A percentile compares a stretch with the other conserved stretches of the same genome.
Evolutionary conservation across 2,329 filamentous ascomycete genomes (phyloP).

Genomic region (Stachybotrys chlorohalonatus): DNA sequence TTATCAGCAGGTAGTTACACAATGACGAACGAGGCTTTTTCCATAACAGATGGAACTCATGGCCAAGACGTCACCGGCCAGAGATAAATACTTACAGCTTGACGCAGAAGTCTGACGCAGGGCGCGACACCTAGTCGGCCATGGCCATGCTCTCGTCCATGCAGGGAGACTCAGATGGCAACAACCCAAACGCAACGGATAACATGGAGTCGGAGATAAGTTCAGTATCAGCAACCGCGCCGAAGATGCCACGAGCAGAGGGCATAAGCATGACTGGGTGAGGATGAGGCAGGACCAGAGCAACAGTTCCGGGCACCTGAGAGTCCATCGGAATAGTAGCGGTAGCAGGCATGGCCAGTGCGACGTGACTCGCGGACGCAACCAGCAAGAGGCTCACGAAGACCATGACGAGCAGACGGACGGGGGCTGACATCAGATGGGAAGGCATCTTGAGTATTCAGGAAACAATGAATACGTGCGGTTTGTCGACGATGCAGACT

Average conservation of each 20-base stretch:
- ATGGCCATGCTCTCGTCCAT: background rate
- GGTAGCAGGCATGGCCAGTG: background rate
- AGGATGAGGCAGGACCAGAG: too few relatives aligned
- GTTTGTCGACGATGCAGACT: background rate
- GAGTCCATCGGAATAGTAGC: background rate
- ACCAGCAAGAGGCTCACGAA: background rate
- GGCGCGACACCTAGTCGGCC: conserved; percentile 1
- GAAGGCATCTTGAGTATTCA: background rate
- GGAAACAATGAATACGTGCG: background rate
- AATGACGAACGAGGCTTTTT: background rate
- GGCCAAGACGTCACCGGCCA: too few relatives aligned
- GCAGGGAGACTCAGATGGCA: background rate
- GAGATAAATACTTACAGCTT: background rate
- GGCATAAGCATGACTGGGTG: background rate
- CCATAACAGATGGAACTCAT: background rate
- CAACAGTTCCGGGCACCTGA: too few relatives aligned
- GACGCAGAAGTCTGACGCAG: background rate
- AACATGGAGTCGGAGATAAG: background rate
- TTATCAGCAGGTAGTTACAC: background rate
- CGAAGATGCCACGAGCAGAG: background rate
- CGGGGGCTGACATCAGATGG: background rate
- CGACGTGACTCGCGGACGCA: background rate
- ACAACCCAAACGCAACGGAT: background rate
- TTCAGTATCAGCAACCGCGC: background rate
- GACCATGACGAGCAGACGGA: background rate